phyloP scores from a whole-genome alignment of 768 basidiomycete genomes.

The Cystoderma amianthinum region DNA sequence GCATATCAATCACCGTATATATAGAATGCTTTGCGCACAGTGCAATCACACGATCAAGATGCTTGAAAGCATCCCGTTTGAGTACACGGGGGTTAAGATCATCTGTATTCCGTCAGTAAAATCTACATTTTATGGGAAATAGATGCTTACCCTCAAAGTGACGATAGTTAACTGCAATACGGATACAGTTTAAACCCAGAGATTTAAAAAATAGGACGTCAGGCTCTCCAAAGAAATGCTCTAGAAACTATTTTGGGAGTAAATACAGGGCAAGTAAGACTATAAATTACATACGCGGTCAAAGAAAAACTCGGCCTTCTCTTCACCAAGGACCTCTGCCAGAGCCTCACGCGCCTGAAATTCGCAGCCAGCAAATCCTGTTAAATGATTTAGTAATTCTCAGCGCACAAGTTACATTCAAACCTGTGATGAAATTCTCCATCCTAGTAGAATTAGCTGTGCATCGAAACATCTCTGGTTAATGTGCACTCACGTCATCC shows the following conservation, averaged over 20 bases:
- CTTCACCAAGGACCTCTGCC: conserved; percentile 52
- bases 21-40: conserved; percentile 68
- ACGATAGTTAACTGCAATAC: conserved; percentile 66
- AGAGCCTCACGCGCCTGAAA: conserved; percentile 68
- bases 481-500: conserved; percentile 58
- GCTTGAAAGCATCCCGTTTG: conserved; percentile 71
- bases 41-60: conserved; percentile 73
- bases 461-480: too few species aligned
- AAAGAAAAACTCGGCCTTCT: conserved; percentile 72
- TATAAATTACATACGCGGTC: conserved; percentile 49
- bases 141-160: conserved; percentile 50
- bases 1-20: conserved; percentile 77
- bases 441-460: conserved; percentile 60
- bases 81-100: conserved; percentile 73
- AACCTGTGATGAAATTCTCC: conserved; percentile 76
- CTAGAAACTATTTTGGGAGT: conserved; percentile 48
- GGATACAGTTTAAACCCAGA: conserved; percentile 69
- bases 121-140: too few species aligned
- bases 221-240: conserved; percentile 72
- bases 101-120: too few species aligned
- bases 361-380: conserved; percentile 80
- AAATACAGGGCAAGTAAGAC: too few species aligned
- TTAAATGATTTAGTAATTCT: not conserved
- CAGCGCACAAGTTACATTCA: not conserved
- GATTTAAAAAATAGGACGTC: conserved; percentile 73